Percentiles rank a stretch among this genome's conserved stretches.
These are phyloP conservation scores for Aspergillus persii DNA, from an alignment of 2,329 filamentous ascomycete genomes.

Conservation along the genomic window DNA sequence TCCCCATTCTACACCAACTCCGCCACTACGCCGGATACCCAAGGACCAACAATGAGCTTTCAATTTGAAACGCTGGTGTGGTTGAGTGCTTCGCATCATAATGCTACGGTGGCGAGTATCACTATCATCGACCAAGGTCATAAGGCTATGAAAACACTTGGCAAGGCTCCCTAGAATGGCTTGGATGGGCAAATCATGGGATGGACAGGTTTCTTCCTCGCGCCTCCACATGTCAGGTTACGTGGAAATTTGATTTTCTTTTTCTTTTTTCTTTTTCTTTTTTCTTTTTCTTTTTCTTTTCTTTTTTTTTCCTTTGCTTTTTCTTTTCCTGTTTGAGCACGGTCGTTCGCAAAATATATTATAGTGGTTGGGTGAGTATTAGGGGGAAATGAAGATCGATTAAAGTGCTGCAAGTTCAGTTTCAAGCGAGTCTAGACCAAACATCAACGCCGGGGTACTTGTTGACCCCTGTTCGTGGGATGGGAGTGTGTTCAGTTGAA, in stretches of 20 bases:
- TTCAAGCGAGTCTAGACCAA: neutral
- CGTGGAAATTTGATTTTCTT: neutral
- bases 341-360: neutral
- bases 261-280: neutral
- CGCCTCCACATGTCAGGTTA: neutral
- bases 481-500: too few relatives aligned
- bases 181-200: neutral
- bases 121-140: too few relatives aligned
- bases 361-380: neutral
- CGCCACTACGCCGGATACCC: neutral
- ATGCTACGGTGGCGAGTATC: neutral
- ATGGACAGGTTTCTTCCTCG: too few relatives aligned
- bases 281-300: neutral
- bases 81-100: neutral
- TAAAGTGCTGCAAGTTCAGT: neutral
- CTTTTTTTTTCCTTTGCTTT: too few relatives aligned
- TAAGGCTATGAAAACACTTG: neutral
- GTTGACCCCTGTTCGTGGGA: too few relatives aligned
- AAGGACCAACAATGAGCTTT: neutral
- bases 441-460: too few relatives aligned
- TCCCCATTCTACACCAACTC: neutral
- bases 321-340: too few relatives aligned
- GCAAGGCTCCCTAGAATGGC: neutral
- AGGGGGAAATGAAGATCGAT: too few relatives aligned
- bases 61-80: neutral